Evolutionary conservation across 106 monocot genomes (phyloP), one percentile per base, ranked within the genome.

Genomic region (Dendrobium officinale): DNA sequence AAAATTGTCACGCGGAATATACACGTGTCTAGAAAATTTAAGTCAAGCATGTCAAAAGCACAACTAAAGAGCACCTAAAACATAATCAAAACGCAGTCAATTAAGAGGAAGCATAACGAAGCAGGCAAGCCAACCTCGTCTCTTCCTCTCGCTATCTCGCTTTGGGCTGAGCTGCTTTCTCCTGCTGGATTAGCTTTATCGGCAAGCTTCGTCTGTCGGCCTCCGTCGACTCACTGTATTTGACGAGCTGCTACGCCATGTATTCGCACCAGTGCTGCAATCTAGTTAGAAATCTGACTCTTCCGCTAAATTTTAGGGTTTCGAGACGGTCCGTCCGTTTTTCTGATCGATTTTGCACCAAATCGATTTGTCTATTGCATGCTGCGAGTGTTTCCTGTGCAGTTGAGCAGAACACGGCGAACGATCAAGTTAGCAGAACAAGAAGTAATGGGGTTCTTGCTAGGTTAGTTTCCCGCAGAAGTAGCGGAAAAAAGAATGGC

Each of bases 381-480:
- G 61, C 19, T 61, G 61, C 61, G 61, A 61, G 61, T 22, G 61
- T 22, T 61, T 61, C 61, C 22, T 22, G 61, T 61, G 19, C 70
- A 70, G 13, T 33, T 37, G 70, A 70, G 37, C 64, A 26, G 24
- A 51, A 13, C 51, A 15, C 51, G 13, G 15, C 51, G 51, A 66
- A 6, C 26, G 49, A 55, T 58, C 4, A 10, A 2, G 76, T 11
- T 31, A 27, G 72, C 26, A 24, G 54, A 22, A 13, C 51, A 15
- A 76, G 20, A 10, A 42, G 42, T 43, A 77, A 27, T 24, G 82
- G 58, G 33, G 51, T 49, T 29, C 84, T 83, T 77, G 87, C 95
- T 61, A 89, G 94, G 92, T 80, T 88, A 20, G 79, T 84, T 22
- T 72, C 90, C 8, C 22, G 77, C 58, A 74, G 74, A 29, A 73